phyloP scores from a whole-genome alignment of 352 stramenopile genomes.

The Blastocystis hominis region DNA sequence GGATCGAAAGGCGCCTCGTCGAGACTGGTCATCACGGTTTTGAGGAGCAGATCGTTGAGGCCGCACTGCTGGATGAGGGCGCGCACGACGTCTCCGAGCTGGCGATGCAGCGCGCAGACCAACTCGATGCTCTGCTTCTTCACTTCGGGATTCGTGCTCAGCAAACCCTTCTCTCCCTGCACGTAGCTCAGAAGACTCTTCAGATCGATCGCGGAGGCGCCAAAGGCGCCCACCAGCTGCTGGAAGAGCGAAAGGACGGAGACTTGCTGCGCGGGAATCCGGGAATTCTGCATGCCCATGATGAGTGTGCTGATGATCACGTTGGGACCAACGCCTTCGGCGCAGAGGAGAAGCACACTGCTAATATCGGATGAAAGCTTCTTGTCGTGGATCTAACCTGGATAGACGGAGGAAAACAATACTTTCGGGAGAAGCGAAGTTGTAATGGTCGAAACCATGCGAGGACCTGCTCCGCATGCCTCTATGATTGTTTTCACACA shows the following conservation, averaged over 20 bases:
- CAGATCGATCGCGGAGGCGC: background rate
- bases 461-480: background rate
- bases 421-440: background rate
- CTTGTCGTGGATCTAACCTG: slow-evolving; percentile 25
- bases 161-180: background rate
- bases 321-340: background rate
- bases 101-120: background rate
- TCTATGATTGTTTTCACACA: background rate
- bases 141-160: slow-evolving; percentile 7
- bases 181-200: slow-evolving; percentile 1
- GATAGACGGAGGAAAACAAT: background rate
- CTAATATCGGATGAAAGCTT: slow-evolving; percentile 10
- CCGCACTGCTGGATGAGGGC: background rate
- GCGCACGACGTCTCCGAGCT: slow-evolving; percentile 9
- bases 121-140: slow-evolving; percentile 20
- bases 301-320: background rate
- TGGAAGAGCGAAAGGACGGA: background rate
- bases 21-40: background rate
- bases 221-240: slow-evolving; percentile 13
- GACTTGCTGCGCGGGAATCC: background rate
- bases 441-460: background rate
- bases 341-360: background rate
- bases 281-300: slow-evolving; percentile 1
- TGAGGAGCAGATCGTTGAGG: background rate
- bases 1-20: background rate